Evolutionary conservation across 106 monocot species (phyloP).

Genomic region (Apostasia shenzhenica): DNA sequence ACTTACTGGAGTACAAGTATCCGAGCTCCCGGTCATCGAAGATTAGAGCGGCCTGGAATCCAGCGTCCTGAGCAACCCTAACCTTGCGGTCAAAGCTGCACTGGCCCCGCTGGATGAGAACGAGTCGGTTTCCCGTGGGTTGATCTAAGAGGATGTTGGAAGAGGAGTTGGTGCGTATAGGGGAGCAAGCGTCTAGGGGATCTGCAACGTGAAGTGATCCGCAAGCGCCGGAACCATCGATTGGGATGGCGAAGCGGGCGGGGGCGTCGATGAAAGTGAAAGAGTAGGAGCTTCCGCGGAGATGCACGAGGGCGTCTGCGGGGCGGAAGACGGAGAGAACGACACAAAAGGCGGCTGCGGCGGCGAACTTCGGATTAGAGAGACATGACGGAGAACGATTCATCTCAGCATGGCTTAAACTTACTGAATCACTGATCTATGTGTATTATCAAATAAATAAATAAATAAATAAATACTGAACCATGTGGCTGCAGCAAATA

Average conservation of each 20-base stretch:
- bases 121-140: neutral
- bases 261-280: slow-evolving; percentile 86
- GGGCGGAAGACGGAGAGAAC: slow-evolving; percentile 28
- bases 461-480: too few species aligned
- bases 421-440: too few species aligned
- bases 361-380: neutral
- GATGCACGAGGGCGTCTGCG: slow-evolving; percentile 47
- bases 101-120: slow-evolving; percentile 49
- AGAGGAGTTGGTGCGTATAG: slow-evolving; percentile 16
- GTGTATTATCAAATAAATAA: too few species aligned
- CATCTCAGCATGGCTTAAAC: too few species aligned
- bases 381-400: neutral
- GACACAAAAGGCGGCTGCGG: neutral
- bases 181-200: slow-evolving; percentile 61
- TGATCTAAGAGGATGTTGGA: neutral
- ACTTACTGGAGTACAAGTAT: slow-evolving; percentile 56
- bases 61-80: slow-evolving; percentile 64
- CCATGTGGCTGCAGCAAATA: too few species aligned
- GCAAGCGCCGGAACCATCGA: slow-evolving; percentile 55
- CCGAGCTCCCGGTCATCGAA: slow-evolving; percentile 59
- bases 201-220: slow-evolving; percentile 64
- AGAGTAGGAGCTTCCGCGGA: slow-evolving; percentile 45
- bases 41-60: slow-evolving; percentile 52
- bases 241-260: slow-evolving; percentile 67
- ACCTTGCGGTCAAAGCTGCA: slow-evolving; percentile 90